Evolutionary conservation across 1,139 yeast genomes (phyloP).

Genomic region (Yarrowia galli): DNA sequence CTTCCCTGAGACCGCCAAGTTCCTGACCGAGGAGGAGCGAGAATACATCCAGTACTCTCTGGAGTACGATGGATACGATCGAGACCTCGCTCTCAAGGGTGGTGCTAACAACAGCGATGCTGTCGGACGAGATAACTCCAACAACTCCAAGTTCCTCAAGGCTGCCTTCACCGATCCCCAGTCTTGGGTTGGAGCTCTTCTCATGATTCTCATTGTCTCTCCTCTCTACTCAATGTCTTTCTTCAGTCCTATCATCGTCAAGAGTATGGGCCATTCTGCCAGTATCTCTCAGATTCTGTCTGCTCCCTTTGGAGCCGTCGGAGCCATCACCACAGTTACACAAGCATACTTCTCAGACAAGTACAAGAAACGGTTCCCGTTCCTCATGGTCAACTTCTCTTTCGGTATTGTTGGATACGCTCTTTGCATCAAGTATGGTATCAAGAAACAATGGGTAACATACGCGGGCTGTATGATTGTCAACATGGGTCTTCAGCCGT

Average conservation of each 20-base stretch:
- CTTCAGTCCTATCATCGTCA: slow-evolving; percentile 31
- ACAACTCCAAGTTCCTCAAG: slow-evolving; percentile 45
- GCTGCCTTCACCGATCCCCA: slow-evolving; percentile 50
- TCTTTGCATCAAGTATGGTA: slow-evolving; percentile 45
- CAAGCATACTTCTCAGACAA: slow-evolving; percentile 51
- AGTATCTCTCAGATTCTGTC: slow-evolving; percentile 44
- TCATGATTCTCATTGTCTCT: slow-evolving; percentile 42
- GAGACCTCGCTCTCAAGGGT: slow-evolving; percentile 22
- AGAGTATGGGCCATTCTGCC: slow-evolving; percentile 36
- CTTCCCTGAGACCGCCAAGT: slow-evolving; percentile 57
- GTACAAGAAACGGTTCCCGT: slow-evolving; percentile 51
- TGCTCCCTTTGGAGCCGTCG: slow-evolving; percentile 52
- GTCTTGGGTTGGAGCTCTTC: slow-evolving; percentile 44
- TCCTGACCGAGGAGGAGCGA: slow-evolving; percentile 58
- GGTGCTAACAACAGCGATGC: slow-evolving; percentile 34
- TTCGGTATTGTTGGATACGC: slow-evolving; percentile 51
- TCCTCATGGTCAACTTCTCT: slow-evolving; percentile 47
- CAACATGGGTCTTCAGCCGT: slow-evolving; percentile 52
- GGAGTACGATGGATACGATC: slow-evolving; percentile 47
- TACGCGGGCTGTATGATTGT: slow-evolving; percentile 53
- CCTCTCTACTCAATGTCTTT: slow-evolving; percentile 40
- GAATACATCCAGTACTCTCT: slow-evolving; percentile 57
- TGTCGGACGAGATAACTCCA: slow-evolving; percentile 27
- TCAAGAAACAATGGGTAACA: slow-evolving; percentile 41
- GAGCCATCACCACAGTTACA: slow-evolving; percentile 49